Conservation (phyloP, 345 rosid species). For the Eucalyptus lansdowneana region DNA sequence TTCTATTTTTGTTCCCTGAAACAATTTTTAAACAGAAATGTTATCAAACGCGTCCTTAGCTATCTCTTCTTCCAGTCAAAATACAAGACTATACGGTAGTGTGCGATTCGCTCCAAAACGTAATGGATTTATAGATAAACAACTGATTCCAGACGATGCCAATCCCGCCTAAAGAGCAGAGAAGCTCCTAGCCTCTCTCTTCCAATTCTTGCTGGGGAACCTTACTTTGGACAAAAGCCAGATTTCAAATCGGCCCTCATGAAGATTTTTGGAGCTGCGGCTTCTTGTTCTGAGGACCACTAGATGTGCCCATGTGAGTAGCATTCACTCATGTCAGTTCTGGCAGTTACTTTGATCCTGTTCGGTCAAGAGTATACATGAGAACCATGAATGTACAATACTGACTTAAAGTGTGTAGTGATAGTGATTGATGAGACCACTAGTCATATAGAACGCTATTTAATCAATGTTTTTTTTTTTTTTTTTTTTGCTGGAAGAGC, state of each 20-base stretch:
- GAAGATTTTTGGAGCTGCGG: neutral
- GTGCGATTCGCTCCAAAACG: neutral
- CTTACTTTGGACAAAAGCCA: neutral
- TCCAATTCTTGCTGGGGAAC: neutral
- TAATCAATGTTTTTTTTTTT: neutral
- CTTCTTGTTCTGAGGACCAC: neutral
- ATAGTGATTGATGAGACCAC: neutral
- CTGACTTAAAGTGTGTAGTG: too few species aligned
- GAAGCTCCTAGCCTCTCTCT: neutral
- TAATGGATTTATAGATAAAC: neutral
- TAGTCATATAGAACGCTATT: neutral
- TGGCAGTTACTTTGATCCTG: neutral
- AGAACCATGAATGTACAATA: neutral
- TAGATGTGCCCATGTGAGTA: neutral
- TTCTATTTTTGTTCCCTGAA: too few species aligned
- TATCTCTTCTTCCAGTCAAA: neutral
- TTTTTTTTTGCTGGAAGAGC: too few species aligned
- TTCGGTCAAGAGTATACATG: neutral
- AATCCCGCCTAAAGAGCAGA: neutral
- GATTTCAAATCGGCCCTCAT: neutral
- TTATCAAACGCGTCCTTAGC: neutral
- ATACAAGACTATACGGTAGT: neutral
- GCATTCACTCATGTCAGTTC: neutral
- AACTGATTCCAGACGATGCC: neutral
- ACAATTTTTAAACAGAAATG: too few species aligned